A percentile compares a stretch with the other conserved stretches of the same genome.
These are phyloP conservation scores for Trichoderma citrinoviride DNA, from an alignment of 2,329 filamentous ascomycete species.

Conservation along the genomic window DNA sequence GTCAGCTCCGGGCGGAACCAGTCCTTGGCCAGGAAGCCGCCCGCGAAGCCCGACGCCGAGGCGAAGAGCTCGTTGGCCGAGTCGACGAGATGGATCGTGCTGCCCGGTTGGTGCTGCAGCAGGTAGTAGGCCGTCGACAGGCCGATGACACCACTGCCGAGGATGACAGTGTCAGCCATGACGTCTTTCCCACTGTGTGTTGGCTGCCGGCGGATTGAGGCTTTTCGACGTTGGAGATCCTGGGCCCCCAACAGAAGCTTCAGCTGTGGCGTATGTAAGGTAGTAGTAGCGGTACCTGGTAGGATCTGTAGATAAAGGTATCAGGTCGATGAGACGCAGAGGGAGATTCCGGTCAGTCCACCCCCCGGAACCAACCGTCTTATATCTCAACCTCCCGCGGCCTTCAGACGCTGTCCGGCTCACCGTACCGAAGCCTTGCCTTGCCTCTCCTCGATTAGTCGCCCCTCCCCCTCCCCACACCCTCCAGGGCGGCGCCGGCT, in stretches of 20 bases:
- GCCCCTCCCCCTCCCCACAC: slow-evolving; percentile 12
- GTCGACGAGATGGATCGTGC: slow-evolving; percentile 48
- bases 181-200: background rate
- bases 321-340: background rate
- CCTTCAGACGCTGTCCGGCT: background rate
- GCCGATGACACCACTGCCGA: slow-evolving; percentile 70
- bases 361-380: background rate
- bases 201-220: background rate
- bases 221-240: background rate
- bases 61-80: slow-evolving; percentile 58
- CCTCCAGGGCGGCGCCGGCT: background rate
- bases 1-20: slow-evolving; percentile 63
- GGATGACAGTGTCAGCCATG: slow-evolving; percentile 58
- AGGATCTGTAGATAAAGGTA: too few relatives aligned
- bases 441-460: background rate
- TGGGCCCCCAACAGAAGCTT: background rate
- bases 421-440: background rate
- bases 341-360: background rate
- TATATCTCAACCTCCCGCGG: slow-evolving; percentile 9
- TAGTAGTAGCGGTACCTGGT: too few relatives aligned
- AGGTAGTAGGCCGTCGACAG: slow-evolving; percentile 72
- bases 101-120: slow-evolving; percentile 45
- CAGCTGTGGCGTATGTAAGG: background rate
- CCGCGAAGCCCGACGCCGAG: slow-evolving; percentile 71
- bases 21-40: slow-evolving; percentile 69